Base-by-base conservation (phyloP, 129 eudicot genomes). In the Saussurea involucrata region DNA sequence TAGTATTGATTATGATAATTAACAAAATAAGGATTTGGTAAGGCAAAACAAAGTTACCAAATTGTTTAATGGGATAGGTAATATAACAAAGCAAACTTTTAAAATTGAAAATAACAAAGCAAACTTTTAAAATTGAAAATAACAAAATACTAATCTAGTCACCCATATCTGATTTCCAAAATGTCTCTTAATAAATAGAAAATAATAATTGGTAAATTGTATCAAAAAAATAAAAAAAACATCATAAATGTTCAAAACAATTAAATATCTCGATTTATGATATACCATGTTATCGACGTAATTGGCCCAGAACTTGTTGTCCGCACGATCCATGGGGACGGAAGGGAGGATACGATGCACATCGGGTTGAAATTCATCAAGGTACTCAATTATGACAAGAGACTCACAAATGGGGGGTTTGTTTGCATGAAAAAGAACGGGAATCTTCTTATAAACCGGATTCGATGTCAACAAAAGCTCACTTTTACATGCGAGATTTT, bases 381-480 rank as follows among this genome's bases (percentile, higher is more conserved):
- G 70, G 27, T 75, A 81, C 76, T 81, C 72, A 44, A 81, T 25
- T 58, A 75, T 81, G 34, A 75, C 20, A 61, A 61, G 66, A 13
- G 85, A 81, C 80, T 81, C 85, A 5, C 22, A 55, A 32, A 75
- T 40, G 18, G 80, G 76, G 0, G 76, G 42, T 27, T 71, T 77
- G 53, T 82, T 74, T 55, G 13, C 82, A 27, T 71, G 75, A 6
- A 82, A 1, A 12, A 83, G 73, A 24, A 83, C 80, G 0, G 83
- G 83, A 13, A 83, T 57, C 44, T 73, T 83, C 44, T 78, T 66
- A 68, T 77, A 8, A 66, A 83, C 72, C 44, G 86, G 86, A 36
- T 83, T 83, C 7, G 76, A 81, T 21, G 63, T 75, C 53, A 81
- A 44, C 24, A 80, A 12, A 25, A 68, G 84, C 24, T 71, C 71